phyloP scores from a whole-genome alignment of 441 rosid species.

The Codiaeum variegatum region DNA sequence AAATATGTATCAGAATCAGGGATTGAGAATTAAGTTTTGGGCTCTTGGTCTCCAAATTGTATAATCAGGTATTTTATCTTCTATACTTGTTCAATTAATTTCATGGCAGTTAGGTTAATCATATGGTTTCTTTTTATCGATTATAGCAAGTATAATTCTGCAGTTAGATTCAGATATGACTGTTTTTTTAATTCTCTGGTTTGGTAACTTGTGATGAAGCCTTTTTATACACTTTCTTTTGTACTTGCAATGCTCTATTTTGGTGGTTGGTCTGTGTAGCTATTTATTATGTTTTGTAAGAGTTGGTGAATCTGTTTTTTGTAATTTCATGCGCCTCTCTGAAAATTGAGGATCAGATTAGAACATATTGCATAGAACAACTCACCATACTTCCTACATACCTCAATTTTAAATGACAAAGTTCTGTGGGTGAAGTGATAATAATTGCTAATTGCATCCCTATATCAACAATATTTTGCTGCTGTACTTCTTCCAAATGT shows the following conservation, averaged over 20 bases:
- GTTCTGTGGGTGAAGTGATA: neutral
- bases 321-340: neutral
- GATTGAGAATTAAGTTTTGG: slow-evolving; percentile 60
- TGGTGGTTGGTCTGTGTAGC: neutral
- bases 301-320: neutral
- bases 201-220: neutral
- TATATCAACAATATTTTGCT: neutral
- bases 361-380: neutral
- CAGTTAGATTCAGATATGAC: neutral
- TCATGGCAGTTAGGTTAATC: neutral
- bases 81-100: neutral
- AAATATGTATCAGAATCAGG: slow-evolving; percentile 42
- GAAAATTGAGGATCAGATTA: neutral
- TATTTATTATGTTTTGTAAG: neutral
- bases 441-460: neutral
- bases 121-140: neutral
- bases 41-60: slow-evolving; percentile 52
- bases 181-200: neutral
- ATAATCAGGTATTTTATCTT: slow-evolving; percentile 38
- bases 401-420: neutral
- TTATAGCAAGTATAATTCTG: neutral
- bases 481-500: slow-evolving; percentile 13
- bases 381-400: neutral
- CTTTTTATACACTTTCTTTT: neutral
- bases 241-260: neutral